Evolutionary conservation across 345 rosid genomes (phyloP), one percentile per base, ranked within the genome.

Genomic region (Pistacia integerrima): DNA sequence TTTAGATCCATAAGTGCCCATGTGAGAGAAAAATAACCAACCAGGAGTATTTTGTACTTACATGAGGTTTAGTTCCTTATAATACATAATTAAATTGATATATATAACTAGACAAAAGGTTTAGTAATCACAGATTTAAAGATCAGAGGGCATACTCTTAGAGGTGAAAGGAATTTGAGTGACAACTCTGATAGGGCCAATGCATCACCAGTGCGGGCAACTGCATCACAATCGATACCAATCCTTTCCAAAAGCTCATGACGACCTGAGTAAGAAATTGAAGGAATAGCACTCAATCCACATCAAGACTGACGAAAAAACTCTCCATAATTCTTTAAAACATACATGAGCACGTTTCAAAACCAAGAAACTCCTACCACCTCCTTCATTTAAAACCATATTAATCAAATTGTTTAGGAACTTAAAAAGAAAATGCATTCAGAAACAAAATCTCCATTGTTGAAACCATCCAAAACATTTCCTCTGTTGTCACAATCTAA

Each of bases 241-340:
- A 90, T 85, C 71, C 77, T 86, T 72, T 95, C 98, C 20, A 95
- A 48, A 69, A 90, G 84, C 82, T 92, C 99, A 65, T 90, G 97
- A 68, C 98, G 90, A 79, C 89, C 99, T 93, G 78, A 55, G 63
- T 58, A 73, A 72, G 49, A 79, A 11, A 30, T 16, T 44, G 8
- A 73, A 51, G 13, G 33, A 30, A 1, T 30, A 30, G 33, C 33
- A 30, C 33, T 30, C 33, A 30, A 30, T 67, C 72, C 36, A 74
- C 18, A 35, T 79, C 33, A 70, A 72, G 20, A 12, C 20, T 30
- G 56, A 17, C 22, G 58, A 41, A 48, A 12, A 52, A 17, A 25
- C 3, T 49, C 35, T 57, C 64, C 58, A 33, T 14, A 25, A 11
- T 17, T 44, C 54, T 9, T 48, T 64, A 48, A 17, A 62, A 70